Evolutionary conservation across 2,329 filamentous ascomycete species (phyloP).

Genomic region (Aspergillus japonicus): DNA sequence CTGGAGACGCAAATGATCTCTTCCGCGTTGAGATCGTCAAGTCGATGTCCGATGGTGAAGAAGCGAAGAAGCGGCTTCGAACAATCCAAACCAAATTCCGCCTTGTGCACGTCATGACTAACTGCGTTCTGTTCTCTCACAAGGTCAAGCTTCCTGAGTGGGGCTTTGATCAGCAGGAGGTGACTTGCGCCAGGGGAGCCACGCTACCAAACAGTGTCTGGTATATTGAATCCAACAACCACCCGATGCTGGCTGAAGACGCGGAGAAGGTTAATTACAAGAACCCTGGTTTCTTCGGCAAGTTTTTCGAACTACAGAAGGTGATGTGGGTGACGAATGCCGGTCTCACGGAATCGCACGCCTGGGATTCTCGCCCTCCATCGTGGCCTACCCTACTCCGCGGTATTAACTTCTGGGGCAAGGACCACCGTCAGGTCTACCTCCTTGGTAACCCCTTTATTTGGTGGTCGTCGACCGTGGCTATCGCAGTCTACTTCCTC

Average conservation of each 20-base stretch:
- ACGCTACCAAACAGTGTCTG: constrained; percentile 95
- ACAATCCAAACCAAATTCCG: constrained; percentile 97
- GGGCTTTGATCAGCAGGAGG: constrained; percentile 97
- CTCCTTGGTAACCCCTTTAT: constrained; percentile 91
- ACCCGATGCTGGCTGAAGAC: constrained; percentile 69
- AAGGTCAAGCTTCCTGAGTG: constrained; percentile 98
- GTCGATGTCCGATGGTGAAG: constrained; percentile 73
- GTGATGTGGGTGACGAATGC: constrained; percentile 99
- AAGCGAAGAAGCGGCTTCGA: constrained; percentile 79
- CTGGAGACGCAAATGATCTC: constrained; percentile 92
- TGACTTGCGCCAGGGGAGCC: constrained; percentile 90
- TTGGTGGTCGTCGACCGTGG: constrained; percentile 85
- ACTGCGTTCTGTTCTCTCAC: constrained; percentile 94
- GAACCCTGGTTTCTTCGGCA: constrained; percentile 91
- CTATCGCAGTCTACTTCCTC: constrained; percentile 71
- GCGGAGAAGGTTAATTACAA: constrained; percentile 96
- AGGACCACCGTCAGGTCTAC: constrained; percentile 90
- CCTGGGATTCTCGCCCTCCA: constrained; percentile 92
- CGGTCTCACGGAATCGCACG: constrained; percentile 90
- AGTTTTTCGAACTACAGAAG: constrained; percentile 94
- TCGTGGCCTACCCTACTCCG: constrained; percentile 90
- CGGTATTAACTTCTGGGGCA: constrained; percentile 99
- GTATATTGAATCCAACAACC: constrained; percentile 91
- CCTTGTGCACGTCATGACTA: constrained; percentile 93
- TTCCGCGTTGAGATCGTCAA: constrained; percentile 96